A percentile compares a stretch with the other conserved stretches of the same genome.
phyloP scores from a whole-genome alignment of 225 moss, liverwort and hornwort species.

The Asterella californica region DNA sequence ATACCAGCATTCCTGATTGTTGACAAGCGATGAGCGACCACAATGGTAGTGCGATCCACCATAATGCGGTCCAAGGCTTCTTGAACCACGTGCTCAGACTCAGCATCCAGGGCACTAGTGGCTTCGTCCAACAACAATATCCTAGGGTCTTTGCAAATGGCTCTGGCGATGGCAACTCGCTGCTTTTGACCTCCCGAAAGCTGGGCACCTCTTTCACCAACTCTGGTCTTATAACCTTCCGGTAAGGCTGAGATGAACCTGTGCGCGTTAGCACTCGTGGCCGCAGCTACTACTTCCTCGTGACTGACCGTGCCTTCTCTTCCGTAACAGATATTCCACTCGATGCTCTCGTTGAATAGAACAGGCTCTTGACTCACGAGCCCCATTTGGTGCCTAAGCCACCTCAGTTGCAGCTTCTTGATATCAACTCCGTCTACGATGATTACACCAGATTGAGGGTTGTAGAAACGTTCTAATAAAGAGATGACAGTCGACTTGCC shows the following conservation, averaged over 20 bases:
- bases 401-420: slow-evolving; percentile 57
- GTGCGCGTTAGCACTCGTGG: slow-evolving; percentile 67
- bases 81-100: slow-evolving; percentile 79
- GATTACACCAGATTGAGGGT: slow-evolving; percentile 38
- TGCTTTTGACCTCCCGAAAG: slow-evolving; percentile 87
- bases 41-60: slow-evolving; percentile 70
- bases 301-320: slow-evolving; percentile 50
- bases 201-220: slow-evolving; percentile 75
- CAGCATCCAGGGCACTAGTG: slow-evolving; percentile 78
- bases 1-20: slow-evolving; percentile 76
- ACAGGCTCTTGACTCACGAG: slow-evolving; percentile 85
- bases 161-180: slow-evolving; percentile 76
- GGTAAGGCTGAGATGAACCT: slow-evolving; percentile 61
- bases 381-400: slow-evolving; percentile 79
- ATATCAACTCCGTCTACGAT: slow-evolving; percentile 36
- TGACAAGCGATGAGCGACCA: slow-evolving; percentile 73
- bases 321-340: slow-evolving; percentile 70
- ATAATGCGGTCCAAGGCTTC: slow-evolving; percentile 78
- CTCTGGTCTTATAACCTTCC: slow-evolving; percentile 60
- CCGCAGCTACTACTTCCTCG: slow-evolving; percentile 61
- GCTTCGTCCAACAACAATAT: slow-evolving; percentile 73
- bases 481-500: slow-evolving; percentile 50
- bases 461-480: slow-evolving; percentile 47
- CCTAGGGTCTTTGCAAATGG: slow-evolving; percentile 72
- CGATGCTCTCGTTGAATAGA: slow-evolving; percentile 66